A percentile compares a stretch with the other conserved stretches of the same genome.
Evolutionary conservation across 106 monocot species (phyloP).

Genomic region (Chionographis japonica): DNA sequence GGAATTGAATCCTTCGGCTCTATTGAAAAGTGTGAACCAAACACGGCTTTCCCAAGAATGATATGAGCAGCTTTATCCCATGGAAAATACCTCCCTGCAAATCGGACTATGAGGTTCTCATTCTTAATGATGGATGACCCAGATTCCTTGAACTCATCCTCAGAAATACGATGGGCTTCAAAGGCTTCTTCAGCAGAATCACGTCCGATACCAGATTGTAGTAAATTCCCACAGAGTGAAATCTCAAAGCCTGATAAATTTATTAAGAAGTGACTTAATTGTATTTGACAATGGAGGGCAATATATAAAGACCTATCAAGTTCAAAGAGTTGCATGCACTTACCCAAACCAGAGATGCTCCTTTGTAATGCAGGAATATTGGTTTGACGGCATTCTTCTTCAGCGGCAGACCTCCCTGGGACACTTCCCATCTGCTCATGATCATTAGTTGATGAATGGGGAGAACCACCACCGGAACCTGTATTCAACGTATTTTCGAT

Average conservation of each 20-base stretch:
- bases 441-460: constrained; percentile 7
- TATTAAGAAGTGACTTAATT: constrained; percentile 1
- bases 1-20: constrained; percentile 61
- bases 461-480: constrained; percentile 5
- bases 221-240: constrained; percentile 78
- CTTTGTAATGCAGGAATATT: constrained; percentile 15
- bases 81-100: constrained; percentile 52
- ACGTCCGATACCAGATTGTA: constrained; percentile 62
- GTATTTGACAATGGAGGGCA: constrained; percentile 1
- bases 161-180: constrained; percentile 56
- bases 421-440: constrained; percentile 12
- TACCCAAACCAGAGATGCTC: constrained; percentile 34
- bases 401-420: constrained; percentile 11
- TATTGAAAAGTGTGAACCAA: constrained; percentile 50
- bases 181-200: constrained; percentile 65
- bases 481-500: constrained; percentile 5
- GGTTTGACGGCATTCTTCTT: constrained; percentile 29
- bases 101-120: constrained; percentile 74
- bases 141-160: constrained; percentile 62
- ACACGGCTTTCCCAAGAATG: constrained; percentile 72
- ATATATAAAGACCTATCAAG: neutral
- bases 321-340: constrained; percentile 10
- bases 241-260: constrained; percentile 65
- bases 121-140: constrained; percentile 66
- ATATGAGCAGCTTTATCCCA: constrained; percentile 73